Evolutionary conservation across 2,329 filamentous ascomycete species (phyloP).

Genomic region (Trichoderma lentiforme): DNA sequence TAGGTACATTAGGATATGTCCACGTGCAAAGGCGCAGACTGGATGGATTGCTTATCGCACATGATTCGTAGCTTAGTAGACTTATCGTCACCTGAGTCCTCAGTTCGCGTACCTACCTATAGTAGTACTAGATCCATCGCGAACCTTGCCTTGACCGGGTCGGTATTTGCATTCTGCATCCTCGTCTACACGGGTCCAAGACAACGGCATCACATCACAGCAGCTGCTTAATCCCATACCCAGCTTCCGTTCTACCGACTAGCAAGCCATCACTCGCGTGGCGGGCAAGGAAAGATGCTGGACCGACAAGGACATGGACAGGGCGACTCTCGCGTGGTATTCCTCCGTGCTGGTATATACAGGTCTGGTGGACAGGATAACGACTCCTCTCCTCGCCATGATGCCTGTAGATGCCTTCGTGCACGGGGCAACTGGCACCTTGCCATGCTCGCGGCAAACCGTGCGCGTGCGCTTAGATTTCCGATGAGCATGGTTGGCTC

Average conservation of each 20-base stretch:
- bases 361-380: neutral
- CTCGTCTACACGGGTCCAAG: neutral
- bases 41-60: neutral
- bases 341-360: neutral
- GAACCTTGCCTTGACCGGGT: neutral
- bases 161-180: neutral
- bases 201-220: neutral
- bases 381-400: neutral
- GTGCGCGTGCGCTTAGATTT: neutral
- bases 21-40: neutral
- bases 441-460: neutral
- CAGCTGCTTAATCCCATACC: neutral
- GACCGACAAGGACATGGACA: neutral
- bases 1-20: neutral
- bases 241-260: neutral
- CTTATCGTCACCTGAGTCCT: neutral
- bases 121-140: neutral
- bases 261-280: neutral
- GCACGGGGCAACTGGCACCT: neutral
- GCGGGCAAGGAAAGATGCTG: neutral
- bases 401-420: neutral
- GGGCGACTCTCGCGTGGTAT: neutral
- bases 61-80: neutral
- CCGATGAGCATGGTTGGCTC: neutral
- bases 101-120: neutral